A percentile compares a stretch with the other conserved stretches of the same genome.
These are phyloP conservation scores for Umbilicaria muhlenbergii DNA, from an alignment of 495 filamentous ascomycete genomes.

Conservation along the genomic window DNA sequence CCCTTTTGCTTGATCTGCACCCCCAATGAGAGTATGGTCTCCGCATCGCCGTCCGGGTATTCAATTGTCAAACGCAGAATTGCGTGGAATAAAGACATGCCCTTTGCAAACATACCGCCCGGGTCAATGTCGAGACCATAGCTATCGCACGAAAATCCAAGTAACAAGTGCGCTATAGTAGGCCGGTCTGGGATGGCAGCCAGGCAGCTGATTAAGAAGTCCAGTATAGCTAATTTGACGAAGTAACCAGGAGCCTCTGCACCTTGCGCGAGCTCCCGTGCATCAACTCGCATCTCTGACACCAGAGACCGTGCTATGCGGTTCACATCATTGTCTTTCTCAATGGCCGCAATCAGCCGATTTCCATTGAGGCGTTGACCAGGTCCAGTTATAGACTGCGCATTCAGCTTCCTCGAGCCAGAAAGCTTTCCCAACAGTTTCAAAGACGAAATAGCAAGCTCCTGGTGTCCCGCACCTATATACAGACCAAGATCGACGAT, in stretches of 20 bases:
- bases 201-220: slow-evolving; percentile 68
- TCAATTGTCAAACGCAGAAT: slow-evolving; percentile 51
- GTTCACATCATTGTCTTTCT: slow-evolving; percentile 52
- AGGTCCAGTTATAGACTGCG: slow-evolving; percentile 29
- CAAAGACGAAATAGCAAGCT: slow-evolving; percentile 61
- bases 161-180: slow-evolving; percentile 74
- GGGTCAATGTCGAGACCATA: slow-evolving; percentile 46
- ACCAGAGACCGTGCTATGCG: slow-evolving; percentile 51
- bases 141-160: slow-evolving; percentile 67
- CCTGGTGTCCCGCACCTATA: slow-evolving; percentile 61
- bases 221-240: slow-evolving; percentile 63
- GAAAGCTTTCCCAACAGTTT: slow-evolving; percentile 71
- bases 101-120: slow-evolving; percentile 45
- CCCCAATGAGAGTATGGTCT: slow-evolving; percentile 51
- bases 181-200: slow-evolving; percentile 51
- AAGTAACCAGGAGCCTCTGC: slow-evolving; percentile 48
- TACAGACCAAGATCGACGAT: slow-evolving; percentile 70
- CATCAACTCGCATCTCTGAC: slow-evolving; percentile 42
- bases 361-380: slow-evolving; percentile 27
- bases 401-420: slow-evolving; percentile 58
- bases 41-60: slow-evolving; percentile 44
- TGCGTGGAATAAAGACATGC: slow-evolving; percentile 66
- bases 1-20: slow-evolving; percentile 56
- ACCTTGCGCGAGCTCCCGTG: slow-evolving; percentile 48
- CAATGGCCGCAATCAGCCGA: slow-evolving; percentile 58